Evolutionary conservation across 2,329 filamentous ascomycete species (phyloP).

Genomic region (Parafenestella ontariensis): DNA sequence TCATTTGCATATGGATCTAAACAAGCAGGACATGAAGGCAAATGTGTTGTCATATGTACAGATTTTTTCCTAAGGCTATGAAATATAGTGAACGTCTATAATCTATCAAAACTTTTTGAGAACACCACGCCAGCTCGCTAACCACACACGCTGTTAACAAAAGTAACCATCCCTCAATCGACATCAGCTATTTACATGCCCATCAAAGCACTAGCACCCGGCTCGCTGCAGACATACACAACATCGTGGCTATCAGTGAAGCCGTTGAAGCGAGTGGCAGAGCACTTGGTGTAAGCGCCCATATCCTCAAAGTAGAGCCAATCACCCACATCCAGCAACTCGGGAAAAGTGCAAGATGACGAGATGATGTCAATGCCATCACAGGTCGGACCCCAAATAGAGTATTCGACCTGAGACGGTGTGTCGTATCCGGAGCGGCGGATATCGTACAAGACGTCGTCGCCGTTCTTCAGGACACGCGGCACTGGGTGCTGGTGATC

Average conservation of each 20-base stretch:
- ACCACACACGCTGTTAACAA: neutral
- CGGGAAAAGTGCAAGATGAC: conserved; percentile 77
- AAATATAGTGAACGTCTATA: neutral
- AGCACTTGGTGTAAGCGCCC: conserved; percentile 99
- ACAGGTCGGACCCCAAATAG: conserved; percentile 97
- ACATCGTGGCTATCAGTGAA: conserved; percentile 93
- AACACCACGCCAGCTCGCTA: neutral
- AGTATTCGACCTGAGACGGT: conserved; percentile 75
- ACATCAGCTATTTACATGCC: conserved; percentile 25
- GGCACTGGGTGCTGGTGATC: conserved; percentile 93
- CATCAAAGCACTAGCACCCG: conserved; percentile 79
- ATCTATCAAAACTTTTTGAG: neutral
- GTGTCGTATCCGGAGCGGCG: conserved; percentile 52
- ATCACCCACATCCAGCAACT: conserved; percentile 86
- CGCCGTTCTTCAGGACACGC: conserved; percentile 73
- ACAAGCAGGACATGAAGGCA: neutral
- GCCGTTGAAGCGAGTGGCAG: conserved; percentile 96
- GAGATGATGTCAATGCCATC: conserved; percentile 97
- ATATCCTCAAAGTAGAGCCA: conserved; percentile 99
- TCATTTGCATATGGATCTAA: neutral
- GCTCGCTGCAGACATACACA: conserved; percentile 94
- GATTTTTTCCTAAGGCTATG: neutral
- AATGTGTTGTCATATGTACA: neutral
- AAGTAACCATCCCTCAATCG: neutral
- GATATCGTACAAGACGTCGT: conserved; percentile 62